Evolutionary conservation across 2,329 filamentous ascomycete species (phyloP).

Genomic region (Thielaviopsis musarum): DNA sequence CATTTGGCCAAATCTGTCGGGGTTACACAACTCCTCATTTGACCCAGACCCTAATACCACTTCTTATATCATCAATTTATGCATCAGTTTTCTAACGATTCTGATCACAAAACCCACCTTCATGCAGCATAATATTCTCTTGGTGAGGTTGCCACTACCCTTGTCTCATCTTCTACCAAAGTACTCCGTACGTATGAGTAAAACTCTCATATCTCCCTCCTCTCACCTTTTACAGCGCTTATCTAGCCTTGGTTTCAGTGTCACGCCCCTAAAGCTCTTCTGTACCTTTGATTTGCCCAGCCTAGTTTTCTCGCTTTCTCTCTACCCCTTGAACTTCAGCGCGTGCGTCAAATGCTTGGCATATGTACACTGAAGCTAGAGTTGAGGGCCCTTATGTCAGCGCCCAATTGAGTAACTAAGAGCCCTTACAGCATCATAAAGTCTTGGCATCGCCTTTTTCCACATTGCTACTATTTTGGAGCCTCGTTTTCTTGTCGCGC

Average conservation of each 20-base stretch:
- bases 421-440: not conserved
- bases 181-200: too few relatives aligned
- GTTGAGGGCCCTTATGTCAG: not conserved
- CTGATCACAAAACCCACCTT: too few relatives aligned
- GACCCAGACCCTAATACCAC: not conserved
- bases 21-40: not conserved
- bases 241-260: not conserved
- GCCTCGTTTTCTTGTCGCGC: not conserved
- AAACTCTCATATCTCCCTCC: not conserved
- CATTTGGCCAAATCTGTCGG: not conserved
- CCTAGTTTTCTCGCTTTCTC: not conserved
- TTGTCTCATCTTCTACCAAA: too few relatives aligned
- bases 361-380: not conserved
- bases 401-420: not conserved
- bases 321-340: not conserved
- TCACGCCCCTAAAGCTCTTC: not conserved
- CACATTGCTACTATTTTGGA: not conserved
- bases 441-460: not conserved
- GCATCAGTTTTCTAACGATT: too few relatives aligned
- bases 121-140: too few relatives aligned
- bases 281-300: not conserved
- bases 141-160: too few relatives aligned
- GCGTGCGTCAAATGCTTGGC: not conserved
- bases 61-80: not conserved
- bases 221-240: not conserved